Evolutionary conservation across 2,329 filamentous ascomycete genomes (phyloP).

Genomic region (Cryphonectria radicalis): DNA sequence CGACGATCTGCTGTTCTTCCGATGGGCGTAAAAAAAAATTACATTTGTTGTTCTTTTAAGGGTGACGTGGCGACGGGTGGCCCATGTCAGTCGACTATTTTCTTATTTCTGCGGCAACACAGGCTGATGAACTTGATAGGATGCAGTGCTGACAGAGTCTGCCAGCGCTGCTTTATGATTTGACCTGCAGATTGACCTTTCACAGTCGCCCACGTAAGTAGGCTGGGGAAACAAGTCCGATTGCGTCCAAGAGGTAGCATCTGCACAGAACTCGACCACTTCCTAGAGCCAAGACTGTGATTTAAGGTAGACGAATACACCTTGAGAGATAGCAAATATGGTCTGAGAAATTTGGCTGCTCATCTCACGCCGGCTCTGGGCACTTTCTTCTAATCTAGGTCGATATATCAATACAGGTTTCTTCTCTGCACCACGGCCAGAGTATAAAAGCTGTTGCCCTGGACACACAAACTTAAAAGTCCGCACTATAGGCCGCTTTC

Average conservation of each 20-base stretch:
- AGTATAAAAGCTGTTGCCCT: neutral
- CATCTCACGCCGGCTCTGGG: too few relatives aligned
- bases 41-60: neutral
- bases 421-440: too few relatives aligned
- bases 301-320: too few relatives aligned
- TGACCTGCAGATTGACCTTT: neutral
- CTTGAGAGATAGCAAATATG: too few relatives aligned
- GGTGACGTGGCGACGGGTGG: neutral
- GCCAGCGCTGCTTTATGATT: neutral
- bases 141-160: neutral
- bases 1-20: neutral
- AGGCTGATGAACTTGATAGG: neutral
- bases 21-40: neutral
- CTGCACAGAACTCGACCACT: neutral
- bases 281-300: neutral
- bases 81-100: neutral
- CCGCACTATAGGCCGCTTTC: slow-evolving; percentile 2
- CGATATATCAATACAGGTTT: too few relatives aligned
- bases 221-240: neutral
- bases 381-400: too few relatives aligned
- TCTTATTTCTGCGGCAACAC: neutral
- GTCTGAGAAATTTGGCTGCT: too few relatives aligned
- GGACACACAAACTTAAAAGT: neutral
- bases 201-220: neutral
- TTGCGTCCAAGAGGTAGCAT: neutral